Evolutionary conservation across 495 filamentous ascomycete species (phyloP), one percentile per base, ranked within the genome.

Genomic region (Aspergillus baeticus): DNA sequence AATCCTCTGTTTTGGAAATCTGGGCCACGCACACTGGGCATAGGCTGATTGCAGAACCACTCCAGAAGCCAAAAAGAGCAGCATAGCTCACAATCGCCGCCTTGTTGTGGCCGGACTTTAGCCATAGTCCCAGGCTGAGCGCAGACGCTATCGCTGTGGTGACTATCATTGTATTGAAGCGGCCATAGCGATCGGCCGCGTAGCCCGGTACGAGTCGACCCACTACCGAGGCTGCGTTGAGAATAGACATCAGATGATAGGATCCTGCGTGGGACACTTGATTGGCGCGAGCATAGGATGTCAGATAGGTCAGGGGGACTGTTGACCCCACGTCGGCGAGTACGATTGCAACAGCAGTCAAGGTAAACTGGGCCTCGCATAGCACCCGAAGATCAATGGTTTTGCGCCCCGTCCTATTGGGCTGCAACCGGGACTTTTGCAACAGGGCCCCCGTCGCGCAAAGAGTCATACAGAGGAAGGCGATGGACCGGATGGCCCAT

Each of bases 401-500:
- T n/a, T n/a, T n/a, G n/a, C n/a, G n/a, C n/a, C n/a, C n/a, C n/a
- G n/a, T n/a, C n/a, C n/a, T n/a, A n/a, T n/a, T n/a, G n/a, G n/a
- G n/a, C n/a, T n/a, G n/a, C n/a, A n/a, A n/a, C n/a, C n/a, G n/a
- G n/a, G n/a, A n/a, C n/a, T n/a, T n/a, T n/a, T n/a, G n/a, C n/a
- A n/a, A n/a, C n/a, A n/a, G n/a, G n/a, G n/a, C n/a, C n/a, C n/a
- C n/a, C n/a, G n/a, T n/a, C n/a, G n/a, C n/a, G n/a, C n/a, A n/a
- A n/a, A n/a, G n/a, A n/a, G n/a, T n/a, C n/a, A n/a, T n/a, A n/a
- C n/a, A n/a, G n/a, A n/a, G n/a, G n/a, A n/a, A n/a, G n/a, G 81
- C 87, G 10, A 91, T 67, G 54, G 86, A 82, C 6, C 89, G 81
- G 14, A 87, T 84, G 7, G 88, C 77, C 88, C 89, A 91, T 26